Percentiles rank a stretch among this genome's conserved stretches.
Conservation (phyloP, 495 filamentous ascomycete species). For the Saxophila tyrrhenica region DNA sequence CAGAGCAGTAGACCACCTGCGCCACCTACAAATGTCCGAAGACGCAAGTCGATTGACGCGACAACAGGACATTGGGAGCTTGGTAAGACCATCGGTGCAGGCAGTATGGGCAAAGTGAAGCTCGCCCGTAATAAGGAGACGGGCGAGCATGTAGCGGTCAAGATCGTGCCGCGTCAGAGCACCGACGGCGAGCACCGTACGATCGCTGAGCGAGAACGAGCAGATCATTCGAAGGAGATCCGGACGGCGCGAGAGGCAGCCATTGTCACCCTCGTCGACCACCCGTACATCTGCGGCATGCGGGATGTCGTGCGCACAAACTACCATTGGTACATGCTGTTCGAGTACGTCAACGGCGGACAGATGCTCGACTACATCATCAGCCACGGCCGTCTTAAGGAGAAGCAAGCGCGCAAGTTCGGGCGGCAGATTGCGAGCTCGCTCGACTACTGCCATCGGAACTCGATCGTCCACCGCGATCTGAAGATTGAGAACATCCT, state of each 20-base stretch:
- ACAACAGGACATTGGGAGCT: conserved; percentile 80
- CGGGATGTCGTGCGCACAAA: conserved; percentile 88
- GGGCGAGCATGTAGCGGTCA: conserved; percentile 68
- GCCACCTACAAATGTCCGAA: conserved; percentile 40
- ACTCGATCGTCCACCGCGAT: conserved; percentile 97
- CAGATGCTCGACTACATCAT: conserved; percentile 99
- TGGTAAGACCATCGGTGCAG: conserved; percentile 94
- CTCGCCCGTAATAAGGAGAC: conserved; percentile 68
- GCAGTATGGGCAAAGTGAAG: conserved; percentile 99
- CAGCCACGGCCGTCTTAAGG: conserved; percentile 91
- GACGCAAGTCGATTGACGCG: conserved; percentile 73
- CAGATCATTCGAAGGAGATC: conserved; percentile 93
- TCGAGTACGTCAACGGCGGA: conserved; percentile 97
- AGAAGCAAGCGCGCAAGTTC: conserved; percentile 97
- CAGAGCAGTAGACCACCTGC: not conserved
- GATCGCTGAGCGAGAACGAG: conserved; percentile 68
- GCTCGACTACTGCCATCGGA: conserved; percentile 97
- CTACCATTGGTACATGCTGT: conserved; percentile 99
- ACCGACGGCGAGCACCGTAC: conserved; percentile 68
- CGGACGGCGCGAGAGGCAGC: conserved; percentile 92
- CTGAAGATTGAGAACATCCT: conserved; percentile 99
- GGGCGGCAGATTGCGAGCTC: conserved; percentile 94
- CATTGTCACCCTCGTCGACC: conserved; percentile 88
- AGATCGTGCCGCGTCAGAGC: conserved; percentile 89
- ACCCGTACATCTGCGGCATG: conserved; percentile 96